Conservation (phyloP, 1,284 basidiomycete species). For the Ceratobasidium sp. region DNA sequence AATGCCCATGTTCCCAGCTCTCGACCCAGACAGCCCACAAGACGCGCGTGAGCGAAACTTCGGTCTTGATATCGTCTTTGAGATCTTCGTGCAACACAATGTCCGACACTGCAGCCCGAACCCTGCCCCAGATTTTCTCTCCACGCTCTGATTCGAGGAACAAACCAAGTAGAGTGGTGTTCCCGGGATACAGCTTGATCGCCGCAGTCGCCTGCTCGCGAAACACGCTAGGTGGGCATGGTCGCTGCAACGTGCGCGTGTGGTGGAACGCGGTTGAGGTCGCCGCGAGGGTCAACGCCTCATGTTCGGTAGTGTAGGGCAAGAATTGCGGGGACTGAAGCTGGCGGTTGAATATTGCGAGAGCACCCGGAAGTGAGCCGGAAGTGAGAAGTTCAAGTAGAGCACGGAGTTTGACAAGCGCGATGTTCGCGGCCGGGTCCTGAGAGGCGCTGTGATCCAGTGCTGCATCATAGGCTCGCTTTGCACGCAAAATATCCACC, state of each 20-base stretch:
- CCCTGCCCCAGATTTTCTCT: conserved; percentile 73
- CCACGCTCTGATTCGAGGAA: conserved; percentile 82
- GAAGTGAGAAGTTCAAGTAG: conserved; percentile 67
- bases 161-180: conserved; percentile 75
- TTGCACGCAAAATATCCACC: conserved; percentile 64
- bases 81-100: conserved; percentile 17
- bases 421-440: conserved; percentile 23
- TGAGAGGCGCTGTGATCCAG: background rate
- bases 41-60: conserved; percentile 56
- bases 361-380: conserved; percentile 3
- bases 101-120: conserved; percentile 54
- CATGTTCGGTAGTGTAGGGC: conserved; percentile 55
- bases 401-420: conserved; percentile 62
- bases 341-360: conserved; percentile 7
- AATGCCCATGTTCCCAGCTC: conserved; percentile 75
- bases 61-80: conserved; percentile 54
- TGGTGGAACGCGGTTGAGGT: conserved; percentile 71
- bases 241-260: conserved; percentile 60
- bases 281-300: conserved; percentile 66
- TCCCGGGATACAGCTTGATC: conserved; percentile 68
- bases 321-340: conserved; percentile 44
- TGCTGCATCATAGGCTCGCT: conserved; percentile 52
- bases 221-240: conserved; percentile 66
- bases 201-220: conserved; percentile 65
- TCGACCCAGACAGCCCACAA: conserved; percentile 76